These are phyloP conservation scores for Brettanomyces sp. DNA, from an alignment of 805 yeast genomes.

Conservation along the genomic window DNA sequence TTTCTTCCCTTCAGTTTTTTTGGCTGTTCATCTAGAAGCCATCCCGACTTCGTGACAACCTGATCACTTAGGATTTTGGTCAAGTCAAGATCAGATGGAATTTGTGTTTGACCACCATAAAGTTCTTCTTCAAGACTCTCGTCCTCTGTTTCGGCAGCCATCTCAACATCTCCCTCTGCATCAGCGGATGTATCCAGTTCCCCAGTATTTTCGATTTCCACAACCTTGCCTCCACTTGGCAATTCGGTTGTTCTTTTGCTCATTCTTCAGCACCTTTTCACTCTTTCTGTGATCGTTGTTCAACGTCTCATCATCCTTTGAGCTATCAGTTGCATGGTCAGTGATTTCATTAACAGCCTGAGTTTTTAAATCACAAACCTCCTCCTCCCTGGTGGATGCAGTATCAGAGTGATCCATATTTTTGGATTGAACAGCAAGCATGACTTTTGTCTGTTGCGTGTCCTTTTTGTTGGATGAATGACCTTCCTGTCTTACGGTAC, in stretches of 20 bases:
- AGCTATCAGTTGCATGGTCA: slow-evolving; percentile 27
- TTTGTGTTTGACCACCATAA: neutral
- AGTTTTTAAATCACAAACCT: neutral
- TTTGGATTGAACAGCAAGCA: neutral
- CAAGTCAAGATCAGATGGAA: slow-evolving; percentile 37
- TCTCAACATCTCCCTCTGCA: neutral
- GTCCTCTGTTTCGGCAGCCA: slow-evolving; percentile 1
- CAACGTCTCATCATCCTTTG: slow-evolving; percentile 26
- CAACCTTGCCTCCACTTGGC: slow-evolving; percentile 1
- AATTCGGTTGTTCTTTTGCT: neutral
- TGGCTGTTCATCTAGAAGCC: slow-evolving; percentile 51
- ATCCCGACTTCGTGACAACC: slow-evolving; percentile 54
- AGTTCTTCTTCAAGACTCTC: slow-evolving; percentile 3
- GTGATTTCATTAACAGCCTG: slow-evolving; percentile 21
- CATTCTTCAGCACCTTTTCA: slow-evolving; percentile 5
- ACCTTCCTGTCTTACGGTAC: neutral
- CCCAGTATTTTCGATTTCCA: slow-evolving; percentile 3
- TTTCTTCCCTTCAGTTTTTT: slow-evolving; percentile 51
- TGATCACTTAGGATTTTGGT: slow-evolving; percentile 66
- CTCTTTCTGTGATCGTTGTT: slow-evolving; percentile 3
- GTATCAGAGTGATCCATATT: slow-evolving; percentile 5
- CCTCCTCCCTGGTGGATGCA: slow-evolving; percentile 1
- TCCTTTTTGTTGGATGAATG: neutral
- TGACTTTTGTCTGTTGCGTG: neutral
- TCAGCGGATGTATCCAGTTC: slow-evolving; percentile 5